phyloP scores from a whole-genome alignment of 306 rosid species.

The Quercus engelmannii region DNA sequence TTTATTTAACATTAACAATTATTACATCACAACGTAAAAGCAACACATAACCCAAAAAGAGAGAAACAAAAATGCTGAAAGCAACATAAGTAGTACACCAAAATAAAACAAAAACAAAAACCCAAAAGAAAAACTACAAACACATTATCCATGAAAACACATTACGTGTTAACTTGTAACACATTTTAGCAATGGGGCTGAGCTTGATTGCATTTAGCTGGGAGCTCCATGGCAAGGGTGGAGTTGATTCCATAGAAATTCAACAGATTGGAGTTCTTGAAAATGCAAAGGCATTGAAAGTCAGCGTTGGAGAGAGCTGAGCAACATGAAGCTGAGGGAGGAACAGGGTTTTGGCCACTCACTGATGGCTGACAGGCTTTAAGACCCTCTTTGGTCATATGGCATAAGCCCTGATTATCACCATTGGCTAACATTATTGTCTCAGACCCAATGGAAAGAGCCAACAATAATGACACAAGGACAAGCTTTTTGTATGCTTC shows the following conservation, averaged over 20 bases:
- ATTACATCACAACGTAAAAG: background rate
- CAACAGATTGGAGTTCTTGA: constrained; percentile 29
- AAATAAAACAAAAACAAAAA: background rate
- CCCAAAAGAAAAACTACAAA: background rate
- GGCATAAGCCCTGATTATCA: constrained; percentile 8
- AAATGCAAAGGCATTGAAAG: constrained; percentile 45
- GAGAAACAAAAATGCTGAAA: background rate
- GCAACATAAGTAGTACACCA: background rate
- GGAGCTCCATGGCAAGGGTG: constrained; percentile 47
- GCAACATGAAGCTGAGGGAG: constrained; percentile 40
- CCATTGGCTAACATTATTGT: background rate
- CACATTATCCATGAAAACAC: too few species aligned
- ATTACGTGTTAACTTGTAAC: too few species aligned
- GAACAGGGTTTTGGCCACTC: constrained; percentile 25
- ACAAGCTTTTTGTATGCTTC: constrained; percentile 15
- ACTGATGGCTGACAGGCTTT: constrained; percentile 36
- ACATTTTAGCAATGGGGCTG: constrained; percentile 27
- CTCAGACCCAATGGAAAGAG: background rate
- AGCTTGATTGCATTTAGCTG: constrained; percentile 40
- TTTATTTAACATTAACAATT: background rate
- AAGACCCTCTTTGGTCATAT: constrained; percentile 26
- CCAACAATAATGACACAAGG: constrained; percentile 3
- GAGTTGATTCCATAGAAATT: constrained; percentile 35
- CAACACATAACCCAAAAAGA: background rate
- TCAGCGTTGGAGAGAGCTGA: constrained; percentile 38